A percentile compares a stretch with the other conserved stretches of the same genome.
Conservation (phyloP, 1,284 basidiomycete genomes). For the Apiotrichum siamense region DNA sequence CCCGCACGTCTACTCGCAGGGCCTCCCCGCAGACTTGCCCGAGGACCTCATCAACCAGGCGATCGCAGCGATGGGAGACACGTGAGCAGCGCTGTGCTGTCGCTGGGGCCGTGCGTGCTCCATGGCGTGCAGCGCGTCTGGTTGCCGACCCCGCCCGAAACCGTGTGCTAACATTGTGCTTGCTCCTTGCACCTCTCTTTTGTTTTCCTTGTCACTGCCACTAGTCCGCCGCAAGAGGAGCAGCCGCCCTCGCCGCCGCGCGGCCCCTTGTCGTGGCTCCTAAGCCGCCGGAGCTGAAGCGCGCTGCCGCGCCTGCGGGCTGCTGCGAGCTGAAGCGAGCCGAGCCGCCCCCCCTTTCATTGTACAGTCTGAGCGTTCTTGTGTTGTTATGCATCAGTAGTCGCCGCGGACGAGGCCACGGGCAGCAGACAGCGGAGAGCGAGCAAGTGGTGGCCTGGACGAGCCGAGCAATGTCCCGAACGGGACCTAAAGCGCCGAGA, state of each 20-base stretch:
- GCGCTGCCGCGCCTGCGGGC: too few species aligned
- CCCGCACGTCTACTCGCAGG: constrained; percentile 45
- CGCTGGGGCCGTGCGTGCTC: too few species aligned
- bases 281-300: background rate
- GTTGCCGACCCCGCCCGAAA: too few species aligned
- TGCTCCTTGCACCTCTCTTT: too few species aligned
- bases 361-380: background rate
- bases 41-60: constrained; percentile 47
- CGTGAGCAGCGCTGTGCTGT: constrained; percentile 6
- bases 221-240: background rate
- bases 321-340: too few species aligned
- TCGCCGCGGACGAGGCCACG: too few species aligned
- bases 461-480: background rate
- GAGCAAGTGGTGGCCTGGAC: background rate
- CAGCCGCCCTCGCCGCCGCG: background rate
- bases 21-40: constrained; percentile 46
- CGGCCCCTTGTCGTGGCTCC: background rate
- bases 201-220: too few species aligned
- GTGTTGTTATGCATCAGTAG: constrained; percentile 6
- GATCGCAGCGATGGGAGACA: constrained; percentile 41
- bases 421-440: background rate
- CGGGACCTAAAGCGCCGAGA: background rate
- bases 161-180: background rate
- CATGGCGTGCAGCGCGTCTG: background rate
- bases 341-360: too few species aligned